These are phyloP conservation scores for Grigorovia transvaalensis DNA, from an alignment of 805 yeast genomes.

Conservation along the genomic window DNA sequence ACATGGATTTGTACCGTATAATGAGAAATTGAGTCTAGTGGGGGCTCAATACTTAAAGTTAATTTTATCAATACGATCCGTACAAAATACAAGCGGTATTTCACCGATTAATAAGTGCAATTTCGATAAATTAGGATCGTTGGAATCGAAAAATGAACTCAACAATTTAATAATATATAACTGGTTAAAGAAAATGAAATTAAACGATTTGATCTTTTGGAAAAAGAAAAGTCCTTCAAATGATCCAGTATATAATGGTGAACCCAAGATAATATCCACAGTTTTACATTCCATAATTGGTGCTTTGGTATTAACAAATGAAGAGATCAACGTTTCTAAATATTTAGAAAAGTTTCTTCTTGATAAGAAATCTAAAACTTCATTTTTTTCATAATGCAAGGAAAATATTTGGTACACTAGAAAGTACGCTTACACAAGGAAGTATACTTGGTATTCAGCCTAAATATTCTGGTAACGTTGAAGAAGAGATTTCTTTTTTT, in stretches of 20 bases:
- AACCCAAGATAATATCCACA: slow-evolving; percentile 43
- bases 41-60: slow-evolving; percentile 55
- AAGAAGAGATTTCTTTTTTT: too few relatives aligned
- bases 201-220: slow-evolving; percentile 56
- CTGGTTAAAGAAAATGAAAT: slow-evolving; percentile 39
- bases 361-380: background rate
- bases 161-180: slow-evolving; percentile 42
- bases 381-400: background rate
- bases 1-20: slow-evolving; percentile 81
- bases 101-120: slow-evolving; percentile 35
- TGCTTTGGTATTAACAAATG: slow-evolving; percentile 53
- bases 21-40: slow-evolving; percentile 68
- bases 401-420: too few relatives aligned
- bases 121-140: slow-evolving; percentile 52
- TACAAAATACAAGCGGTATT: slow-evolving; percentile 19
- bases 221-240: slow-evolving; percentile 43
- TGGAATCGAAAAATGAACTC: slow-evolving; percentile 39
- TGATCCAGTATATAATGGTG: slow-evolving; percentile 40
- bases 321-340: slow-evolving; percentile 45
- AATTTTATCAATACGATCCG: slow-evolving; percentile 26
- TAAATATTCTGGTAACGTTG: background rate
- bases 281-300: slow-evolving; percentile 56
- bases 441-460: background rate
- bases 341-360: slow-evolving; percentile 32
- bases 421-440: too few relatives aligned